Conservation (phyloP, 2,329 filamentous ascomycete species). For the Dryadomyces quercivorus region DNA sequence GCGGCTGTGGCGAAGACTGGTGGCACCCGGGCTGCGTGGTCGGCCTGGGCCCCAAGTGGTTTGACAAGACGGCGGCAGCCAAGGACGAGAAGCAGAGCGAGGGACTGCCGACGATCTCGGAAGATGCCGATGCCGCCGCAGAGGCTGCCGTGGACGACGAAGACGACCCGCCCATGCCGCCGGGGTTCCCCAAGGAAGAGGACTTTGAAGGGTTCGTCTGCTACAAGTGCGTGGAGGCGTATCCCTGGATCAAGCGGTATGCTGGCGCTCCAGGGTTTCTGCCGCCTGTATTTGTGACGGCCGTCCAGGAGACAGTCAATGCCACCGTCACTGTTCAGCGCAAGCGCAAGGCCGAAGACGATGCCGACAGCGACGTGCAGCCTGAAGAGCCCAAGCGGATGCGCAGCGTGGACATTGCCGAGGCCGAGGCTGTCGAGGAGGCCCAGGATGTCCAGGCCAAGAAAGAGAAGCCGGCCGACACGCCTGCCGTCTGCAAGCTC, state of each 20-base stretch:
- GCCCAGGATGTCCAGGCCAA: constrained; percentile 12
- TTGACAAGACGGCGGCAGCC: constrained; percentile 31
- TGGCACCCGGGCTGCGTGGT: constrained; percentile 91
- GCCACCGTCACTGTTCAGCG: constrained; percentile 24
- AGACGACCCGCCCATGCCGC: constrained; percentile 57
- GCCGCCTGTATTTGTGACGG: constrained; percentile 46
- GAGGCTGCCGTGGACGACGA: constrained; percentile 24
- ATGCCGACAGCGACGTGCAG: constrained; percentile 23
- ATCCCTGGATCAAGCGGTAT: constrained; percentile 87
- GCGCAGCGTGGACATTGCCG: constrained; percentile 10
- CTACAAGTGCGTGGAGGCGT: constrained; percentile 80
- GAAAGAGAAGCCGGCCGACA: constrained; percentile 3
- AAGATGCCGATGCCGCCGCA: background rate
- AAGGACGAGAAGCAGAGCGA: background rate
- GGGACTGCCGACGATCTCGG: constrained; percentile 7
- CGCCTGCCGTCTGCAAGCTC: constrained; percentile 41
- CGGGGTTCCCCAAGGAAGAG: constrained; percentile 80
- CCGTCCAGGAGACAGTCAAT: constrained; percentile 10
- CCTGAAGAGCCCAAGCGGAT: constrained; percentile 34
- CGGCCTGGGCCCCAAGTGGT: constrained; percentile 65
- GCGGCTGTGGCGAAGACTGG: constrained; percentile 95
- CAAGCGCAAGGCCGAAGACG: constrained; percentile 56
- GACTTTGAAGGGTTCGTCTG: constrained; percentile 85
- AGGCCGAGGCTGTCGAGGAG: constrained; percentile 5
- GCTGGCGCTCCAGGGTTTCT: constrained; percentile 72